phyloP scores from a whole-genome alignment of 2,329 filamentous ascomycete species.

The Botryotinia calthae region DNA sequence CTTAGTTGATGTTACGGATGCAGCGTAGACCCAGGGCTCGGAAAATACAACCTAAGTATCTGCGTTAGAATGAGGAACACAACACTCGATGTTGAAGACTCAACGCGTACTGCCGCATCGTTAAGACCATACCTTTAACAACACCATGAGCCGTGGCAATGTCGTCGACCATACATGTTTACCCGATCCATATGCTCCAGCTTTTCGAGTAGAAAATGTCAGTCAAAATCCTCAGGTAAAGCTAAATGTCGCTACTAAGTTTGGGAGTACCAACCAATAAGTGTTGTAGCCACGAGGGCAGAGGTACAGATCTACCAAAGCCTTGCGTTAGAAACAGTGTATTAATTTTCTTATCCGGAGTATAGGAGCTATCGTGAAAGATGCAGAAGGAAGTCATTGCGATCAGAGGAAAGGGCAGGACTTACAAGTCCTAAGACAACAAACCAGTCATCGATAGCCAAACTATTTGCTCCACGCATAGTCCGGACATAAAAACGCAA shows the following conservation, averaged over 20 bases:
- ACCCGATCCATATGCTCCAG: conserved; percentile 9
- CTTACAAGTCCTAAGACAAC: conserved; percentile 11
- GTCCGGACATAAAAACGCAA: conserved; percentile 12
- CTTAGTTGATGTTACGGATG: conserved; percentile 16
- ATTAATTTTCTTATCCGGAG: not conserved
- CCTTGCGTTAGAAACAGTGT: not conserved
- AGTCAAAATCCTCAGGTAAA: not conserved
- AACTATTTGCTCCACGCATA: conserved; percentile 1
- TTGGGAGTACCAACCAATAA: conserved; percentile 12
- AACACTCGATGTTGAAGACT: not conserved
- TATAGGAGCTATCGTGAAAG: not conserved
- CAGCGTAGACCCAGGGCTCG: conserved; percentile 16
- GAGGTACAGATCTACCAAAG: not conserved
- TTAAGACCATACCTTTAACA: conserved; percentile 8
- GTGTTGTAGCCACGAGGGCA: conserved; percentile 7
- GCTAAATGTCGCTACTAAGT: not conserved
- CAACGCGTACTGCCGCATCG: not conserved
- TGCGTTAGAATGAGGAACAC: conserved; percentile 1
- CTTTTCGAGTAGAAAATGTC: conserved; percentile 8
- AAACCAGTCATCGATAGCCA: conserved; percentile 16
- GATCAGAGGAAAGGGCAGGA: not conserved
- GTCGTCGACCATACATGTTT: conserved; percentile 14
- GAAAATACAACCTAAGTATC: conserved; percentile 3
- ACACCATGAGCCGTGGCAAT: conserved; percentile 8
- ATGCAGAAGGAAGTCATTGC: not conserved